phyloP scores from a whole-genome alignment of 1,139 yeast genomes.

The Magnusiomyces ingens region DNA sequence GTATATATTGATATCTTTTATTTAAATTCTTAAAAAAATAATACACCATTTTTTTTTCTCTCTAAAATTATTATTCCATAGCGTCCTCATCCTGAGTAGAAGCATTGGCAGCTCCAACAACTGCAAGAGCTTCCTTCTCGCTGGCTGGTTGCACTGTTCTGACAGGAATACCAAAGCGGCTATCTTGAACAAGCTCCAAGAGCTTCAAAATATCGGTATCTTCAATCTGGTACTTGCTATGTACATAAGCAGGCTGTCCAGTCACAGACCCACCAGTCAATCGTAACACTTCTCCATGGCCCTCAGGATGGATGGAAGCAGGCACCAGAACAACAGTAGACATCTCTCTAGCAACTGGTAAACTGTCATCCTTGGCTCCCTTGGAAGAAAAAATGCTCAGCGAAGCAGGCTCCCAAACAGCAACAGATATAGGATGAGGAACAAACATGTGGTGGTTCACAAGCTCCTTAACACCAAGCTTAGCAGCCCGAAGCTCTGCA shows the following conservation, averaged over 20 bases:
- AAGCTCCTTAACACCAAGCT: constrained; percentile 77
- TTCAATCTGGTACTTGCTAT: constrained; percentile 47
- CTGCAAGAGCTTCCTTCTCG: constrained; percentile 11
- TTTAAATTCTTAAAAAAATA: background rate
- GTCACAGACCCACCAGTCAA: constrained; percentile 71
- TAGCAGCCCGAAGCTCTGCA: constrained; percentile 39
- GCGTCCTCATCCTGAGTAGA: constrained; percentile 1
- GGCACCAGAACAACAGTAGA: constrained; percentile 60
- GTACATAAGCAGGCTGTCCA: constrained; percentile 77
- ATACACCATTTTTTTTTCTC: constrained; percentile 1
- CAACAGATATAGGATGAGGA: constrained; percentile 64
- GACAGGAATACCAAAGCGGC: constrained; percentile 26
- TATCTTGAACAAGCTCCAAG: constrained; percentile 22
- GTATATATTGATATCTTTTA: background rate
- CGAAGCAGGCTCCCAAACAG: constrained; percentile 60
- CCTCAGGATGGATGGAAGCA: constrained; percentile 37
- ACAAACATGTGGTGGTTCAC: constrained; percentile 74
- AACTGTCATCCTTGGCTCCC: constrained; percentile 39
- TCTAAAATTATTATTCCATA: constrained; percentile 6
- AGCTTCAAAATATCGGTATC: constrained; percentile 26
- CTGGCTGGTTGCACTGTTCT: constrained; percentile 28
- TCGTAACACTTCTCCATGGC: constrained; percentile 58
- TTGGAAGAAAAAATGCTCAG: constrained; percentile 47
- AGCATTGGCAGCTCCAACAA: background rate
- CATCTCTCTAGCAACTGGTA: constrained; percentile 69